A percentile compares a stretch with the other conserved stretches of the same genome.
These are phyloP conservation scores for Fusarium cyanostomum DNA, from an alignment of 2,329 filamentous ascomycete species.

Conservation along the genomic window DNA sequence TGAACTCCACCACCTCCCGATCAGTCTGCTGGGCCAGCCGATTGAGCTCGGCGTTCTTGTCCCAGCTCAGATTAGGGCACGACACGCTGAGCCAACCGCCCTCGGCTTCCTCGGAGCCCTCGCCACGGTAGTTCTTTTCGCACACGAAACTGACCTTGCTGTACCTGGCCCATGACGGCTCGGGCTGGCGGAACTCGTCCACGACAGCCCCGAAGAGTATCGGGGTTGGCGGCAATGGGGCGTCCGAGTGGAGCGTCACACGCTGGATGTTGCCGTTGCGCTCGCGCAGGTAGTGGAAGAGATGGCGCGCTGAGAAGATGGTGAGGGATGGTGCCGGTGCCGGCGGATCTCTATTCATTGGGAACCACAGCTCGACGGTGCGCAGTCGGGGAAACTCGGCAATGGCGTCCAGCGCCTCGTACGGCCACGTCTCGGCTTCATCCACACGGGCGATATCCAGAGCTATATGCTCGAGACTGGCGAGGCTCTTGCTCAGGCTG, in stretches of 20 bases:
- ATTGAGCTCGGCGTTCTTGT: conserved; percentile 3
- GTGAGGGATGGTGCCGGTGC: conserved; percentile 4
- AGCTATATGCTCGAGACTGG: conserved; percentile 7
- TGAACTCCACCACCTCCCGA: neutral
- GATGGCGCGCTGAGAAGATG: neutral
- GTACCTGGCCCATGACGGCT: neutral
- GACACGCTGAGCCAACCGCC: neutral
- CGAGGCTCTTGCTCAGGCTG: conserved; percentile 4
- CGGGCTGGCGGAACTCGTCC: neutral
- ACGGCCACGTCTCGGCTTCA: conserved; percentile 1
- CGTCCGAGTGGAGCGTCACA: conserved; percentile 7
- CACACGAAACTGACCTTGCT: conserved; percentile 9
- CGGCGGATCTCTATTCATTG: neutral
- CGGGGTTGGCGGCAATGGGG: neutral
- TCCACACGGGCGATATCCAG: conserved; percentile 2
- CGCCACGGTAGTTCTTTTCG: neutral
- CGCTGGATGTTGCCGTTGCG: conserved; percentile 3
- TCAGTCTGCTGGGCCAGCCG: neutral
- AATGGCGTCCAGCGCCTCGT: conserved; percentile 1
- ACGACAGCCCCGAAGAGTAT: neutral
- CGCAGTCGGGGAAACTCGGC: conserved; percentile 10
- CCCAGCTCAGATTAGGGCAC: neutral
- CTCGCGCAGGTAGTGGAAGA: conserved; percentile 7
- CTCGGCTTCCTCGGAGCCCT: neutral
- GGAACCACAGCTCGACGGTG: conserved; percentile 16